Base-by-base conservation (phyloP, 176 grass and related monocot genomes). In the Eragrostis nindensis region DNA sequence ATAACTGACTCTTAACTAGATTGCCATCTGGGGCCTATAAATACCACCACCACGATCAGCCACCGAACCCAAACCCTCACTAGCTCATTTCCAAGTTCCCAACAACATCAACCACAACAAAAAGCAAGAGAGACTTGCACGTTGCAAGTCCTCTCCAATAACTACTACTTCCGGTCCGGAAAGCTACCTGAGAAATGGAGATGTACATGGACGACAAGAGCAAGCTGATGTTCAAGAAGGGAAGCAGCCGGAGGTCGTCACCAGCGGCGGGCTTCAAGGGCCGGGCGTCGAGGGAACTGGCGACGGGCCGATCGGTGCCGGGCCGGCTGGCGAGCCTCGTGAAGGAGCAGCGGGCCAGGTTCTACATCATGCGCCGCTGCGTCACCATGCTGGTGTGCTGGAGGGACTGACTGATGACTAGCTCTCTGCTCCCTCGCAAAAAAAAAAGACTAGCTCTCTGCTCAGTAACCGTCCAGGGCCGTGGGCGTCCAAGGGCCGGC, bases 341-440 rank as follows among this genome's bases (percentile, higher is more conserved):
- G 27, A 95, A 70, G 73, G 90, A 92, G 86, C 93, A 96, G 75
- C 82, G 93, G 59, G 93, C 90, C 24, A 78, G 90, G 62, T 96
- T 96, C 75, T 96, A 96, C 90, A 96, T 92, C 78, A 86, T 96
- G 90, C 90, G 93, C 8, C 90, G 93, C 24, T 96, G 93, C 40
- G 82, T 96, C 85, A 90, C 80, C 79, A 96, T 96, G 90, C 93
- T 96, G 0, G 62, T 96, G 6, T 96, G 93, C 79, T 96, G 93
- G 93, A 78, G 76, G 32, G 93, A 92, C 66, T 96, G 81, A 54
- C 32, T 82, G 64, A n/a, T n/a, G n/a, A 16, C 30, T 2, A 2
- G 11, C 47, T 38, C 1, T 39, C 40, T 2, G 67, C 24, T 18
- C 49, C n/a, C n/a, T n/a, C n/a, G n/a, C n/a, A n/a, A n/a, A n/a